Evolutionary conservation across 176 grass and related monocot genomes (phyloP).

Genomic region (Eremochloa ophiuroides): DNA sequence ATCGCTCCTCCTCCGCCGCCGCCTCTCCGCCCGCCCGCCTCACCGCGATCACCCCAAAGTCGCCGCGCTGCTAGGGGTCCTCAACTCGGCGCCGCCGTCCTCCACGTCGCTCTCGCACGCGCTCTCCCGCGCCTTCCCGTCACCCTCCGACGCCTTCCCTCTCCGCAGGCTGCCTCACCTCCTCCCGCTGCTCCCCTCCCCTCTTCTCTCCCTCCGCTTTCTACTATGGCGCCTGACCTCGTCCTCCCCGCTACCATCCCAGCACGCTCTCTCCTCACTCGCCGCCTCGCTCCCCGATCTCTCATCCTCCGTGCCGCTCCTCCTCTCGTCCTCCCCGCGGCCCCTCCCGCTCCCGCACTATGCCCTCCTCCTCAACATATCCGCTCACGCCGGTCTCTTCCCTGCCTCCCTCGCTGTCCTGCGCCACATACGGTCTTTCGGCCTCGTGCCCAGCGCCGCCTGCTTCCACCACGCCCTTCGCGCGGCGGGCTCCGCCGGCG

Average conservation of each 20-base stretch:
- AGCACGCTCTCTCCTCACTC: constrained; percentile 43
- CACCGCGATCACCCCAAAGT: constrained; percentile 7
- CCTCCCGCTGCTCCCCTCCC: constrained; percentile 40
- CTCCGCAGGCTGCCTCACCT: constrained; percentile 27
- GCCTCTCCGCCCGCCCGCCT: constrained; percentile 24
- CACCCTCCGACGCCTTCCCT: constrained; percentile 34
- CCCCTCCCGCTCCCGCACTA: constrained; percentile 42
- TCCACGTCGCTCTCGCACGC: constrained; percentile 21
- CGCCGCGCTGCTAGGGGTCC: constrained; percentile 26
- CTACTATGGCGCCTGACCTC: constrained; percentile 45
- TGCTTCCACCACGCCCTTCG: constrained; percentile 55
- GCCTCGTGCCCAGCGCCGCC: constrained; percentile 37
- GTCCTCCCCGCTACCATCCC: constrained; percentile 23
- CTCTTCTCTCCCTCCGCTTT: constrained; percentile 42
- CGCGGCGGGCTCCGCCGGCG: constrained; percentile 2
- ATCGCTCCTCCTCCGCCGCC: constrained; percentile 12
- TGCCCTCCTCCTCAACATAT: constrained; percentile 40
- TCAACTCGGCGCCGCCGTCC: constrained; percentile 3
- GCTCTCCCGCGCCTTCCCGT: constrained; percentile 38
- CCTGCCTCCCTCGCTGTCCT: constrained; percentile 40
- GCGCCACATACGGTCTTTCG: constrained; percentile 39
- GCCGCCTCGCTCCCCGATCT: constrained; percentile 42
- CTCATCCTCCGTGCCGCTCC: constrained; percentile 33
- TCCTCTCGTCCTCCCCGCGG: constrained; percentile 37
- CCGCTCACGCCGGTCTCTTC: constrained; percentile 34